Percentiles rank a stretch among this genome's conserved stretches.
Conservation (phyloP, 2,329 filamentous ascomycete species). For the Aspergillus spinulosporus region DNA sequence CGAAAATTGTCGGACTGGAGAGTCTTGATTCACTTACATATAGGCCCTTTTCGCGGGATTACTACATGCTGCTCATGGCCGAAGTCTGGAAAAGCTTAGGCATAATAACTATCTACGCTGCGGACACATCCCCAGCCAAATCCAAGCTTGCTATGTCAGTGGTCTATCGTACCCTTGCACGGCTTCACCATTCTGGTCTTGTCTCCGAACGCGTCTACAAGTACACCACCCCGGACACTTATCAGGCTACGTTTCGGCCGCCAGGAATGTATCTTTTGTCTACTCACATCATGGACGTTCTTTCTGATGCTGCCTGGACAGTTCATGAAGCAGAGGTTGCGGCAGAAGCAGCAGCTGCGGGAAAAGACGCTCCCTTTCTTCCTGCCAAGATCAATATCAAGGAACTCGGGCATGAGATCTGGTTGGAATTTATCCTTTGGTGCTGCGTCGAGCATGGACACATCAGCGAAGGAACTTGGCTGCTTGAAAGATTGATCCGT, state of each 20-base stretch:
- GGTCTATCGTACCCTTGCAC: slow-evolving; percentile 47
- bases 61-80: slow-evolving; percentile 32
- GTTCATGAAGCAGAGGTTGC: slow-evolving; percentile 42
- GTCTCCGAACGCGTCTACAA: slow-evolving; percentile 48
- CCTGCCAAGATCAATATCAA: slow-evolving; percentile 44
- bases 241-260: slow-evolving; percentile 39
- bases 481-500: slow-evolving; percentile 38
- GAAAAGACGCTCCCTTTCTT: slow-evolving; percentile 41
- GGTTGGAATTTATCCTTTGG: slow-evolving; percentile 54
- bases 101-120: slow-evolving; percentile 43
- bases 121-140: slow-evolving; percentile 36
- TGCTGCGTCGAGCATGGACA: slow-evolving; percentile 52
- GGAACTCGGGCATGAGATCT: slow-evolving; percentile 49
- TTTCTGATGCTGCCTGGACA: slow-evolving; percentile 50
- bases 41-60: slow-evolving; percentile 26
- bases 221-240: slow-evolving; percentile 31
- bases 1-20: slow-evolving; percentile 10
- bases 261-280: slow-evolving; percentile 48
- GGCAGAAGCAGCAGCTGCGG: slow-evolving; percentile 37
- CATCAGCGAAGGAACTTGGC: slow-evolving; percentile 41
- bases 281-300: slow-evolving; percentile 47
- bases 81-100: slow-evolving; percentile 44
- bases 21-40: slow-evolving; percentile 28
- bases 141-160: slow-evolving; percentile 45
- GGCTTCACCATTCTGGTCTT: slow-evolving; percentile 46